These are phyloP conservation scores for Oropetium thomaeum DNA, from an alignment of 176 grass and related monocot species.

Conservation along the genomic window DNA sequence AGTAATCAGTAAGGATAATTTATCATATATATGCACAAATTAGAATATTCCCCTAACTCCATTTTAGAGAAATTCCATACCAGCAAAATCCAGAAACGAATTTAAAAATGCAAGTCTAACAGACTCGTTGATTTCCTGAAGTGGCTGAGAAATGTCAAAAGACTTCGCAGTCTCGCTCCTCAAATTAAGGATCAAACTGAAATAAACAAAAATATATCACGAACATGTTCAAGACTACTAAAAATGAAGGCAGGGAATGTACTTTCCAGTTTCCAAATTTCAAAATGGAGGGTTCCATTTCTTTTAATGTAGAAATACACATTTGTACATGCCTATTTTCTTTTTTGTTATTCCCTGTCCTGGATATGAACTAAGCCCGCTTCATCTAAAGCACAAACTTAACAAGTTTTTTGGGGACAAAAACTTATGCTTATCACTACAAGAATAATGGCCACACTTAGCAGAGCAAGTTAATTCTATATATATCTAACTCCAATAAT, in stretches of 20 bases:
- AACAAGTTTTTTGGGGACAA: not conserved
- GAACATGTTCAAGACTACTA: not conserved
- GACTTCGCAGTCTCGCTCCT: conserved; percentile 77
- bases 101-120: conserved; percentile 97
- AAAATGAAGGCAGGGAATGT: not conserved
- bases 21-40: conserved; percentile 6
- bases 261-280: not conserved
- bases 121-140: conserved; percentile 97
- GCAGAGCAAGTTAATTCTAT: not conserved
- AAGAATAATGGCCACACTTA: not conserved
- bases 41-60: not conserved
- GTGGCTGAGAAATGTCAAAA: conserved; percentile 68
- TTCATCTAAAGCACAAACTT: not conserved
- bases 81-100: conserved; percentile 94
- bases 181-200: conserved; percentile 87
- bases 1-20: conserved; percentile 10
- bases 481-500: not conserved
- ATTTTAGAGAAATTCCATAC: conserved; percentile 47
- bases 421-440: not conserved
- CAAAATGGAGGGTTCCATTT: not conserved
- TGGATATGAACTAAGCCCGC: not conserved
- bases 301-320: not conserved
- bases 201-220: conserved; percentile 43
- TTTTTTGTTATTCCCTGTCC: not conserved
- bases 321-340: not conserved